Evolutionary conservation across 768 basidiomycete genomes (phyloP), one percentile per base, ranked within the genome.

Genomic region (Mycena galopus): DNA sequence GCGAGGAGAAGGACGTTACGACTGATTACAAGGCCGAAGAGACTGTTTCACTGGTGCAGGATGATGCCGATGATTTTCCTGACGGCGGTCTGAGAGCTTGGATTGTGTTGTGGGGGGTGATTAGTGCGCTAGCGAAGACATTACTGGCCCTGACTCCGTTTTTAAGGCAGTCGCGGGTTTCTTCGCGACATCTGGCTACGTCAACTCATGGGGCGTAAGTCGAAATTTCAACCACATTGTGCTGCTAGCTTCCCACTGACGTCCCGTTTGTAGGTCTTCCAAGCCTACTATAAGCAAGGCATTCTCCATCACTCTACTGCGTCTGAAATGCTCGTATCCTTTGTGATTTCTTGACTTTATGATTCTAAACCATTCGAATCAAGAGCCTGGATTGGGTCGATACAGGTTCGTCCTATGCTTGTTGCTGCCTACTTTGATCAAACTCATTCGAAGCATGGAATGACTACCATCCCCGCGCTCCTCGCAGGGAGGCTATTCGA

Each of bases 401-500:
- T n/a, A n/a, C n/a, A n/a, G n/a, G n/a, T n/a, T n/a, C n/a, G n/a
- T n/a, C n/a, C n/a, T n/a, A n/a, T n/a, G n/a, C n/a, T n/a, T n/a
- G n/a, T n/a, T n/a, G n/a, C n/a, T n/a, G n/a, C n/a, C n/a, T n/a
- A n/a, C n/a, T n/a, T n/a, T n/a, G n/a, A n/a, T n/a, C n/a, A 58
- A 58, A 50, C 27, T 71, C 14, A 14, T 65, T 25, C 27, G 23
- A n/a, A 71, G 64, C 64, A 65, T 35, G 58, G 56, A 9, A 65
- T 67, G 57, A 60, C 69, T 19, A 69, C 73, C 63, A 14, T 67
- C 5, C 61, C 67, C 9, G 47, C 42, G 37, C 21, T 75, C 1
- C 0, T 71, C 14, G 50, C 73, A 21, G 74, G 73, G 19, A 56
- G 71, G 21, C 71, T 91, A n/a, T n/a, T n/a, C n/a, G n/a, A n/a